These are phyloP conservation scores for Litsea cubeba DNA, from an alignment of 164 flowering plant species.

Conservation along the genomic window DNA sequence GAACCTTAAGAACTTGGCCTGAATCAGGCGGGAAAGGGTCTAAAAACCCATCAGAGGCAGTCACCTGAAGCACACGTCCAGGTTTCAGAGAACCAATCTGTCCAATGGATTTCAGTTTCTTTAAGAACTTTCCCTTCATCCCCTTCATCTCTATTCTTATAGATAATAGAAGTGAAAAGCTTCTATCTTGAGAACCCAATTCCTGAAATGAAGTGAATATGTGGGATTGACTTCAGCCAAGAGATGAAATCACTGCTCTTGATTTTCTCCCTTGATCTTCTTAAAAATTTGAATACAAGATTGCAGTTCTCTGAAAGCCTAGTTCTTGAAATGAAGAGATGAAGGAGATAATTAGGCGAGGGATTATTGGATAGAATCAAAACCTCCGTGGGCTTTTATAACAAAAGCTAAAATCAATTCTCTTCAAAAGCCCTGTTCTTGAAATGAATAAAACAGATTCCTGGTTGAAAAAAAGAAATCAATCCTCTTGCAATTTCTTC, in stretches of 20 bases:
- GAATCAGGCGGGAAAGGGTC: constrained; percentile 15
- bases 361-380: too few relatives aligned
- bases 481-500: too few relatives aligned
- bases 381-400: background rate
- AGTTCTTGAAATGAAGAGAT: constrained; percentile 1
- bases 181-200: background rate
- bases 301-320: background rate
- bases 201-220: background rate
- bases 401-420: background rate
- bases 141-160: constrained; percentile 38
- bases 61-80: constrained; percentile 50
- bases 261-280: background rate
- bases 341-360: background rate
- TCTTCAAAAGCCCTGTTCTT: background rate
- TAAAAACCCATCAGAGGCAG: constrained; percentile 38
- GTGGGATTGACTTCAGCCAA: background rate
- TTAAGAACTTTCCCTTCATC: constrained; percentile 65
- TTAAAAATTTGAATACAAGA: background rate
- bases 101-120: constrained; percentile 63
- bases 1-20: constrained; percentile 1
- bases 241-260: background rate
- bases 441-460: background rate
- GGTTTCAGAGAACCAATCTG: constrained; percentile 46
- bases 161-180: background rate
- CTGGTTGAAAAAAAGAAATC: too few relatives aligned